These are phyloP conservation scores for Talaromyces sp. DNA, from an alignment of 2,329 filamentous ascomycete genomes.

Conservation along the genomic window DNA sequence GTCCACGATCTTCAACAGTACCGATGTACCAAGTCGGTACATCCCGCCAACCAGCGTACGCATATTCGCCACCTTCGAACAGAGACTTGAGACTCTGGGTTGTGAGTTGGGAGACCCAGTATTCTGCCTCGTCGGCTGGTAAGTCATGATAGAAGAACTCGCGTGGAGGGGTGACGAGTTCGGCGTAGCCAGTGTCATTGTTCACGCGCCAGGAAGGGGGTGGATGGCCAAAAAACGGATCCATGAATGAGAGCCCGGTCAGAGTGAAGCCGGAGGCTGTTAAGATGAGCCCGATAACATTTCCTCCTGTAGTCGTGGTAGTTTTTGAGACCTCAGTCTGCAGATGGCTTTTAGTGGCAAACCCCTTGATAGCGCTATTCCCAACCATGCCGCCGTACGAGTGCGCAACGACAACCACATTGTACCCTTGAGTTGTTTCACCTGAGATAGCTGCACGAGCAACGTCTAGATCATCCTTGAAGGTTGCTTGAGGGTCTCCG, in stretches of 20 bases:
- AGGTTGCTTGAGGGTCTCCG: constrained; percentile 34
- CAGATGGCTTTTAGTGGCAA: constrained; percentile 26
- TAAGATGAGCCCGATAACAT: constrained; percentile 45
- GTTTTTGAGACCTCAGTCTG: background rate
- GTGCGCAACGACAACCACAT: constrained; percentile 50
- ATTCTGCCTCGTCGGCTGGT: constrained; percentile 40
- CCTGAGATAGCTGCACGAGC: constrained; percentile 34
- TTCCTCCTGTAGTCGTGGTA: constrained; percentile 24
- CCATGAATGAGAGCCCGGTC: constrained; percentile 41
- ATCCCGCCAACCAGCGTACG: constrained; percentile 49
- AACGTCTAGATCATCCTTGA: constrained; percentile 43
- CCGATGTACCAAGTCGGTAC: constrained; percentile 49
- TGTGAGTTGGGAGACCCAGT: constrained; percentile 43
- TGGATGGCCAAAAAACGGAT: constrained; percentile 40
- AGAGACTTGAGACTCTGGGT: constrained; percentile 44
- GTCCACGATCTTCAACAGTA: constrained; percentile 41
- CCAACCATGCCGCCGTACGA: constrained; percentile 51
- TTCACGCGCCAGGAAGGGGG: constrained; percentile 44
- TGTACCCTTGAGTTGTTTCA: constrained; percentile 36
- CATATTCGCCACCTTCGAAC: constrained; percentile 44
- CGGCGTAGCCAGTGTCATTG: constrained; percentile 41
- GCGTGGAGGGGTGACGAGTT: constrained; percentile 35
- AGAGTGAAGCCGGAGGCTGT: constrained; percentile 46
- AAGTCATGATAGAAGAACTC: constrained; percentile 53
- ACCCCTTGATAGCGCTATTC: constrained; percentile 45